phyloP scores from a whole-genome alignment of 768 basidiomycete species.

The Rubroboletus satanas region DNA sequence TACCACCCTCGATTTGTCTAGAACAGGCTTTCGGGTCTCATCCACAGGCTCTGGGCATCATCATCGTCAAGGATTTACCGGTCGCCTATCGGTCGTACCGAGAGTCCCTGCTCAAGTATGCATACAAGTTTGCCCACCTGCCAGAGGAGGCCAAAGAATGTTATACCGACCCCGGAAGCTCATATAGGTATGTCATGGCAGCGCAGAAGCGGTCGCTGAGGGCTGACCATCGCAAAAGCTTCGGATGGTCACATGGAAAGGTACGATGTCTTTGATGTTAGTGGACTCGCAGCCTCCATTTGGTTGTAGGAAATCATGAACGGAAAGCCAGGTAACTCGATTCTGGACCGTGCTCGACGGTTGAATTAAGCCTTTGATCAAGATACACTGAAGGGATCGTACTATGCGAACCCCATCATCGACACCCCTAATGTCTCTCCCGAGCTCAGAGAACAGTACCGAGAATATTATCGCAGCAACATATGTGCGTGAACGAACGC shows the following conservation, averaged over 20 bases:
- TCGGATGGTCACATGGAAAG: conserved; percentile 99
- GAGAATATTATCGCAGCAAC: conserved; percentile 85
- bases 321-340: conserved; percentile 67
- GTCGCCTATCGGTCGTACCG: conserved; percentile 56
- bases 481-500: conserved; percentile 57
- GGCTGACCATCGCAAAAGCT: conserved; percentile 41
- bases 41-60: conserved; percentile 71
- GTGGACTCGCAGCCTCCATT: neutral
- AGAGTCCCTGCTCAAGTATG: conserved; percentile 67
- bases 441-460: conserved; percentile 53
- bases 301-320: conserved; percentile 85
- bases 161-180: conserved; percentile 67
- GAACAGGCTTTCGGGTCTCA: conserved; percentile 82
- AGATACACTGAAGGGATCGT: conserved; percentile 90
- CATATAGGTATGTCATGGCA: conserved; percentile 60
- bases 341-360: neutral
- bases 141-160: conserved; percentile 64
- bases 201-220: neutral
- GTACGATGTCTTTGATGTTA: conserved; percentile 33
- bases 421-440: conserved; percentile 62
- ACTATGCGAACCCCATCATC: conserved; percentile 77
- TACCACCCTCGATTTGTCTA: conserved; percentile 24
- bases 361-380: conserved; percentile 9
- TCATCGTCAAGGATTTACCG: conserved; percentile 82
- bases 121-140: conserved; percentile 72